A percentile compares a stretch with the other conserved stretches of the same genome.
Conservation (phyloP, 768 basidiomycete genomes). For the Rhizopogon vesiculosus region DNA sequence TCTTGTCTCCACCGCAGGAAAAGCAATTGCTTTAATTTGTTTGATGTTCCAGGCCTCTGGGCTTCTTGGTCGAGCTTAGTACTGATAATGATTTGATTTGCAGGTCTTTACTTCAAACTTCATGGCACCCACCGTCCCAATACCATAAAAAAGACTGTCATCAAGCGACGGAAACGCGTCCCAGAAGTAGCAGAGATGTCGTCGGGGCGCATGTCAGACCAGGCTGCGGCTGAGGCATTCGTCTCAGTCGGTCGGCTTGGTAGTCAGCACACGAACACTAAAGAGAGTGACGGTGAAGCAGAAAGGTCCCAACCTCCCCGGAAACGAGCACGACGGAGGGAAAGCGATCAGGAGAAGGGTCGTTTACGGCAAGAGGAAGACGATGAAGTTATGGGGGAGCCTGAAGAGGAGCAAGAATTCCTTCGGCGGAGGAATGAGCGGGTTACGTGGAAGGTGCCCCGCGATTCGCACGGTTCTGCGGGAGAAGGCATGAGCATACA, state of each 20-base stretch:
- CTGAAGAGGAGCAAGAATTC: conserved; percentile 20
- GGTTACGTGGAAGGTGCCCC: conserved; percentile 28
- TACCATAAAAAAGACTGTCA: no score
- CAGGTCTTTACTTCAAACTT: conserved; percentile 97
- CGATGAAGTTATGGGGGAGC: conserved; percentile 47
- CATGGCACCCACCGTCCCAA: conserved; percentile 95
- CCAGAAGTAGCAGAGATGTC: conserved; percentile 65
- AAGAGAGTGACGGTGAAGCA: conserved; percentile 37
- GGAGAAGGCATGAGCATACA: conserved; percentile 31
- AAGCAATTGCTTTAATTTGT: no score
- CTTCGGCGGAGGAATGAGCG: conserved; percentile 25
- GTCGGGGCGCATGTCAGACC: conserved; percentile 63
- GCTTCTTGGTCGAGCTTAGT: background rate
- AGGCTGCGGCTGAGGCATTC: conserved; percentile 85
- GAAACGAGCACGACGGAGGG: conserved; percentile 47
- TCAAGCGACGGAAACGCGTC: conserved; percentile 96
- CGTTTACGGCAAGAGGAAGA: conserved; percentile 35
- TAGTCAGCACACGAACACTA: conserved; percentile 31
- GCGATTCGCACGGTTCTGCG: conserved; percentile 29
- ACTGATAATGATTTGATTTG: conserved; percentile 15
- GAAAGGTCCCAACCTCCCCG: conserved; percentile 49
- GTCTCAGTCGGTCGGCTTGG: conserved; percentile 70
- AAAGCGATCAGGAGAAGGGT: conserved; percentile 32
- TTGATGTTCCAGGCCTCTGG: background rate
- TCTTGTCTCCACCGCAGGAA: no score